A percentile compares a stretch with the other conserved stretches of the same genome.
Conservation (phyloP, 176 grass and related monocot genomes). For the Carex littledalei region DNA sequence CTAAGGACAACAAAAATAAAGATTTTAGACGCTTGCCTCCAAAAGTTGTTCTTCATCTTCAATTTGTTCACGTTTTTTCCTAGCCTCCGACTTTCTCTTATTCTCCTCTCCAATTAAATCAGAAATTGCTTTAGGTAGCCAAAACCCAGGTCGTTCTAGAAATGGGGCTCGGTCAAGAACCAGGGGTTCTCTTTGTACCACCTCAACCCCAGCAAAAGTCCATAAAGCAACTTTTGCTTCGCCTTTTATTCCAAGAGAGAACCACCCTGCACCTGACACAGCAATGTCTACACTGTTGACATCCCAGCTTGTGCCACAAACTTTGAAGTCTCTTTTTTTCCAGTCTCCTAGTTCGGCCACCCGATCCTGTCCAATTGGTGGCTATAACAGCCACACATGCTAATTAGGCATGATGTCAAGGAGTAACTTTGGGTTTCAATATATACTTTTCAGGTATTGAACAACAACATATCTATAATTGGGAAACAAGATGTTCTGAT, state of each 20-base stretch:
- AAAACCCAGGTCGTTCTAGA: constrained; percentile 72
- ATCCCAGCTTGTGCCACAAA: constrained; percentile 76
- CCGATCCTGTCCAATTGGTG: constrained; percentile 50
- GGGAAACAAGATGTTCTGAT: constrained; percentile 18
- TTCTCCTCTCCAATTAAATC: constrained; percentile 68
- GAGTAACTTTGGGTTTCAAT: neutral
- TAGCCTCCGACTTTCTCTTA: constrained; percentile 49
- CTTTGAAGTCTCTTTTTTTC: constrained; percentile 45
- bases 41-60: constrained; percentile 41
- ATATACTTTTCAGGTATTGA: neutral
- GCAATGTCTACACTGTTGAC: constrained; percentile 62
- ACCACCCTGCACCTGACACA: constrained; percentile 78
- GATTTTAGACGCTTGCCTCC: constrained; percentile 28
- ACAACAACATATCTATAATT: constrained; percentile 8
- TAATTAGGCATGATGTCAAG: neutral
- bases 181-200: constrained; percentile 67
- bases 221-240: constrained; percentile 50
- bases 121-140: constrained; percentile 65
- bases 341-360: constrained; percentile 54
- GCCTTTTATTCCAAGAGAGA: constrained; percentile 75
- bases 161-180: constrained; percentile 73
- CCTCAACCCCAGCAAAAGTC: constrained; percentile 70
- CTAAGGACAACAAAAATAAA: neutral
- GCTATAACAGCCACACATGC: constrained; percentile 31
- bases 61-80: constrained; percentile 28